These are phyloP conservation scores for Edaphochlamys debaryana DNA, from an alignment of 139 green algal genomes.

Conservation along the genomic window DNA sequence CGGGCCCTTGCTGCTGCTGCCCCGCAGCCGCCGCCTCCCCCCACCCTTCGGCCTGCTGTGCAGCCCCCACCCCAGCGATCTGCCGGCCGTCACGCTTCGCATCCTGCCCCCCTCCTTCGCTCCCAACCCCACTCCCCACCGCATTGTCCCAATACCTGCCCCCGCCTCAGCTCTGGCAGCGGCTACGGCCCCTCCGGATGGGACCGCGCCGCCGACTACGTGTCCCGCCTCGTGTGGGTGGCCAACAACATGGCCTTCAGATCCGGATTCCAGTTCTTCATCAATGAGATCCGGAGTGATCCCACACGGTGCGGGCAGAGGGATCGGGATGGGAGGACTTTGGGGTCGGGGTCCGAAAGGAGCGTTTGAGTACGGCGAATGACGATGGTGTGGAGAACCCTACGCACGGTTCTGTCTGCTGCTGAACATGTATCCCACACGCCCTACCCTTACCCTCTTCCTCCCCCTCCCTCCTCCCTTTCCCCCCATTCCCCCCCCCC, in stretches of 20 bases:
- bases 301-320: background rate
- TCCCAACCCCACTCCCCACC: too few relatives aligned
- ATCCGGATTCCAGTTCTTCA: constrained; percentile 19
- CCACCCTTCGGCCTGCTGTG: too few relatives aligned
- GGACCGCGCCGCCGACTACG: background rate
- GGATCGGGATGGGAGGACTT: background rate
- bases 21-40: too few relatives aligned
- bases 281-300: constrained; percentile 13
- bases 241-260: constrained; percentile 21
- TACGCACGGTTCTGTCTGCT: too few relatives aligned
- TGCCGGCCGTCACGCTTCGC: too few relatives aligned
- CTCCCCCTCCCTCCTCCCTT: background rate
- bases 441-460: background rate
- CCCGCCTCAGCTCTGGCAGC: background rate
- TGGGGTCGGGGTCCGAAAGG: background rate
- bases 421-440: too few relatives aligned
- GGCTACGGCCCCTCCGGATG: constrained; percentile 13
- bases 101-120: too few relatives aligned
- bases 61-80: too few relatives aligned
- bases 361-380: too few relatives aligned
- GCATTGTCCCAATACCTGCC: too few relatives aligned
- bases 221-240: background rate
- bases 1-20: too few relatives aligned
- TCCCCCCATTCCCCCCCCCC: background rate
- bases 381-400: too few relatives aligned